Conservation (phyloP, 768 basidiomycete species). For the Mrakia hoshinonis region DNA sequence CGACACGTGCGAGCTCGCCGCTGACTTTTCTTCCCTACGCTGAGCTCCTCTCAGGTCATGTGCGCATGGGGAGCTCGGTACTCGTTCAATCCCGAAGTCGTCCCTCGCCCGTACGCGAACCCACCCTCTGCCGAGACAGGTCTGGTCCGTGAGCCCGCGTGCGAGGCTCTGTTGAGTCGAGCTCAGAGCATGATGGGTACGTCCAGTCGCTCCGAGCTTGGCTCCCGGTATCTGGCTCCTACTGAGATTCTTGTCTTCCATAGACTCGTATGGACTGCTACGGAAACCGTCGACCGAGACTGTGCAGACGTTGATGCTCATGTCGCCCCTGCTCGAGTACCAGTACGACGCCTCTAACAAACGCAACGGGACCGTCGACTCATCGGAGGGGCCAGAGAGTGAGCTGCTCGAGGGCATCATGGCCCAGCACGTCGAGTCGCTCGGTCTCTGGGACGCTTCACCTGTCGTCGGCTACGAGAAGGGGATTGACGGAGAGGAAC, state of each 20-base stretch:
- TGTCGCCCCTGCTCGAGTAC: constrained; percentile 44
- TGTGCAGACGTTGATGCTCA: not conserved
- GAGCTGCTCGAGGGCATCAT: not conserved
- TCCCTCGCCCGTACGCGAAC: not conserved
- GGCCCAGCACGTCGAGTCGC: not conserved
- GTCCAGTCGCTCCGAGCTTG: not conserved
- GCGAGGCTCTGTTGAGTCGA: not conserved
- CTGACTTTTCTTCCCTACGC: too few species aligned
- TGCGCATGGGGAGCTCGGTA: constrained; percentile 1
- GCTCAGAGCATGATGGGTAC: not conserved
- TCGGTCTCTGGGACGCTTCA: not conserved
- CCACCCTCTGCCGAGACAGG: not conserved
- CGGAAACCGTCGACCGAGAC: not conserved
- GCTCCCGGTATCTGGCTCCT: not conserved
- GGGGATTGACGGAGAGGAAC: not conserved
- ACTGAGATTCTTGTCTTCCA: not conserved
- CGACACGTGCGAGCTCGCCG: too few species aligned
- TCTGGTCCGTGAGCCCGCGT: not conserved
- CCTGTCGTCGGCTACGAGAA: not conserved
- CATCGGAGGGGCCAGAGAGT: constrained; percentile 57
- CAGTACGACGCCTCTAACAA: constrained; percentile 76
- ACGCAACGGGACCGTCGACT: constrained; percentile 68
- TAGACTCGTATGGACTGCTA: not conserved
- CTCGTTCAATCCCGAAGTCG: not conserved
- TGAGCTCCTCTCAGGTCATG: too few species aligned